Base-by-base conservation (phyloP, 306 rosid genomes). In the Quillaja saponaria region DNA sequence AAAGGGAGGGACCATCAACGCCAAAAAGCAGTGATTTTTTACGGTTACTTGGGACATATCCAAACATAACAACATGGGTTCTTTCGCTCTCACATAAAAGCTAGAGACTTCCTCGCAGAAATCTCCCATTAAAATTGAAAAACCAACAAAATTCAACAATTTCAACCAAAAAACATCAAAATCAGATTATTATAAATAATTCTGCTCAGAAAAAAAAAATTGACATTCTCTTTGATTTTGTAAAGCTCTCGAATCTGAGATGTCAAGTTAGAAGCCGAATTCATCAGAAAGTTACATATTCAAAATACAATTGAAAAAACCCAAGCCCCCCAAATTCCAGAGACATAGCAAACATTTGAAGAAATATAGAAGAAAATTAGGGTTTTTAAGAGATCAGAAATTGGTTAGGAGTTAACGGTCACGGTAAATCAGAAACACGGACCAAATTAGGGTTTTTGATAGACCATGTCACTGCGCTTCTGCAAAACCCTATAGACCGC, bases 231-330 rank as follows among this genome's bases (percentile, higher is more conserved):
- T 85, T 71, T 54, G 96, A 86, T 55, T 70, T 17, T 8, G 0
- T 67, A 58, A 79, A 78, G 69, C 95, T 81, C 88, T 55, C 91
- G 86, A 86, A 95, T 89, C 96, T 89, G 96, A 84, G 95, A 89
- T 86, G 95, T 70, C 91, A 76, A 67, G 71, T 25, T 79, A n/a
- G n/a, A n/a, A n/a, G n/a, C n/a, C n/a, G n/a, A n/a, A n/a, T n/a
- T n/a, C n/a, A n/a, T n/a, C n/a, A n/a, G n/a, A n/a, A n/a, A n/a
- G n/a, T n/a, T n/a, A n/a, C n/a, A n/a, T n/a, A n/a, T n/a, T n/a
- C n/a, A n/a, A n/a, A n/a, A n/a, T n/a, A n/a, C n/a, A n/a, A n/a
- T n/a, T n/a, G n/a, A n/a, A n/a, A n/a, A n/a, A n/a, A n/a, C n/a
- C n/a, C n/a, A n/a, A n/a, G n/a, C n/a, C n/a, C n/a, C n/a, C n/a